These are phyloP conservation scores for Xylaria curta DNA, from an alignment of 495 filamentous ascomycete species.

Conservation along the genomic window DNA sequence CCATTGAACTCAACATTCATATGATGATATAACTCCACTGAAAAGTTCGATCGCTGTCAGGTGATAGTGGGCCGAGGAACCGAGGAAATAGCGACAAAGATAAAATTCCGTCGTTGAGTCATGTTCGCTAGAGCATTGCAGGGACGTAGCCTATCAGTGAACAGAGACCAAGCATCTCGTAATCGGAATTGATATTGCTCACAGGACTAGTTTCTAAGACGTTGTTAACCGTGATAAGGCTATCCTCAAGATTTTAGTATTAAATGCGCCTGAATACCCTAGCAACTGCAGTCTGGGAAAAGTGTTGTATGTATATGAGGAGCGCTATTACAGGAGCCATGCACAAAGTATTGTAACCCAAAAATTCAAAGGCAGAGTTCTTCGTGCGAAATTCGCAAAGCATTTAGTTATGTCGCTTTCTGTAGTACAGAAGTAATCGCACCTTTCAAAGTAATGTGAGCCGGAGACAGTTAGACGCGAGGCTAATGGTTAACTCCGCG, in stretches of 20 bases:
- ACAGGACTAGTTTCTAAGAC: too few relatives aligned
- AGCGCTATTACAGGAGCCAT: neutral
- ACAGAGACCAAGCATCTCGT: too few relatives aligned
- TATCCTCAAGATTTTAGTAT: too few relatives aligned
- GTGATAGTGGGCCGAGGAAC: too few relatives aligned
- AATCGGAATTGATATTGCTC: too few relatives aligned
- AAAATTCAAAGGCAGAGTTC: neutral
- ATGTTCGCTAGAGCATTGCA: too few relatives aligned
- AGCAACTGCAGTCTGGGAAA: too few relatives aligned
- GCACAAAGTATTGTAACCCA: neutral
- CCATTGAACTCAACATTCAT: neutral
- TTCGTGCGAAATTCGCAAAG: neutral
- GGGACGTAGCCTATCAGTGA: too few relatives aligned
- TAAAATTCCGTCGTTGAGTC: too few relatives aligned
- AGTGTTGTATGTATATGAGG: neutral
- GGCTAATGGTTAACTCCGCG: neutral
- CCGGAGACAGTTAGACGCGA: constrained; percentile 1
- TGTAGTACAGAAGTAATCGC: neutral
- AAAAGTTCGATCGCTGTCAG: neutral
- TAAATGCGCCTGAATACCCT: too few relatives aligned
- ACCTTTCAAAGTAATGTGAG: neutral
- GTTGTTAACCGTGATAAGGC: too few relatives aligned
- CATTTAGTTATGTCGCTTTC: neutral
- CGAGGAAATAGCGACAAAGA: too few relatives aligned
- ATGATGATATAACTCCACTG: neutral